Base-by-base conservation (phyloP, 306 rosid species). In the Acmispon strigosus region DNA sequence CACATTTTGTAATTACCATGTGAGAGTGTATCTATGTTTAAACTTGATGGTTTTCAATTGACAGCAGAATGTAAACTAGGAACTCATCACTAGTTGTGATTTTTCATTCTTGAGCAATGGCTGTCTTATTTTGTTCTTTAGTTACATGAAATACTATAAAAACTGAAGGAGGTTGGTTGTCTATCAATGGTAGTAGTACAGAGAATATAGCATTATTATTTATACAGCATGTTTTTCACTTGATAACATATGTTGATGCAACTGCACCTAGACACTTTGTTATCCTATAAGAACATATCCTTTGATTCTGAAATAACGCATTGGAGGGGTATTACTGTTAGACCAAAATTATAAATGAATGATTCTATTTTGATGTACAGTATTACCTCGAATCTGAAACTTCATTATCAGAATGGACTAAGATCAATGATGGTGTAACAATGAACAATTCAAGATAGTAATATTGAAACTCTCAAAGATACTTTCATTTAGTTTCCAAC, bases 31-130 rank as follows among this genome's bases (percentile, higher is more conserved):
- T 65, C 66, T 27, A 58, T 77, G 72, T 52, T 78, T 73, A 44
- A 74, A 68, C 72, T 69, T 76, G 52, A 72, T 83, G 76, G 57
- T 57, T 75, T 70, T 63, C 53, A 75, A 54, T 67, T 70, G 32
- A 56, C 63, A 32, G 73, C 70, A 71, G 59, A 85, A 83, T 73
- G 81, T 79, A 88, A 71, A 83, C 75, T 63, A 64, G 76, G 80
- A 70, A 54, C 58, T 69, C 63, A 19, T 82, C 43, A 73, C 69
- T 50, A 66, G 56, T 54, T 77, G 56, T 82, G 71, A 69, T 48
- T 54, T 73, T 67, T 68, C 82, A 81, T 80, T 82, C 84, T 67
- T 67, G 78, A 72, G 34, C 59, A 63, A 56, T 72, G 55, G 60
- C 44, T 66, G 68, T 66, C 82, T 59, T 75, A 76, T 72, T 62